Conservation (phyloP, 73 alveolate genomes). For the Tetrahymena thermophila region DNA sequence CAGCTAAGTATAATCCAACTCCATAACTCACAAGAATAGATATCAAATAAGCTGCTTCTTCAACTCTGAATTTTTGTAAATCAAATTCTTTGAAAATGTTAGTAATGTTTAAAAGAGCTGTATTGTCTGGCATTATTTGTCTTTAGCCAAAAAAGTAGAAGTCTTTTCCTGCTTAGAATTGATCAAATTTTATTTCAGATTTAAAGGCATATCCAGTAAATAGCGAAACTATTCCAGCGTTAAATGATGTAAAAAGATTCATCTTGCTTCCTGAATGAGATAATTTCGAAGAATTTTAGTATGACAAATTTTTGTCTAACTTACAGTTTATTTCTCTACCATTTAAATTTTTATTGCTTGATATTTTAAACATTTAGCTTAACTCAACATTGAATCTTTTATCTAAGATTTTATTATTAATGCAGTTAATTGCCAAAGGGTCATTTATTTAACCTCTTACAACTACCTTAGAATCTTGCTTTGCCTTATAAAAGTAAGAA, state of each 20-base stretch:
- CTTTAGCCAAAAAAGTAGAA: not conserved
- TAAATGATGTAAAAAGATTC: not conserved
- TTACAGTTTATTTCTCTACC: not conserved
- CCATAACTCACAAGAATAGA: not conserved
- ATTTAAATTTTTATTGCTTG: no score
- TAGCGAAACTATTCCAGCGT: not conserved
- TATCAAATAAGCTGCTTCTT: not conserved
- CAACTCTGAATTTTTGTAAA: not conserved
- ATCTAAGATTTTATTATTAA: not conserved
- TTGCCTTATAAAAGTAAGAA: not conserved
- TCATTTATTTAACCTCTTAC: not conserved
- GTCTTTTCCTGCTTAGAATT: not conserved
- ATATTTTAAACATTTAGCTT: not conserved
- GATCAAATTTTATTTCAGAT: not conserved
- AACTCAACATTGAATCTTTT: not conserved
- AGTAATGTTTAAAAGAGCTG: not conserved
- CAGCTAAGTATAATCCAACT: not conserved
- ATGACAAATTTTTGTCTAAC: not conserved
- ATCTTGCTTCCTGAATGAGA: not conserved
- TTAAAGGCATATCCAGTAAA: not conserved
- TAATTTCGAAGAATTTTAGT: not conserved
- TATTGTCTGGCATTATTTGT: not conserved
- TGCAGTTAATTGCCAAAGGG: not conserved
- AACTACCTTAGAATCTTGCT: not conserved
- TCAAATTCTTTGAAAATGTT: not conserved